Evolutionary conservation across 768 basidiomycete genomes (phyloP), one percentile per base, ranked within the genome.

Genomic region (Austroboletus eburneus): DNA sequence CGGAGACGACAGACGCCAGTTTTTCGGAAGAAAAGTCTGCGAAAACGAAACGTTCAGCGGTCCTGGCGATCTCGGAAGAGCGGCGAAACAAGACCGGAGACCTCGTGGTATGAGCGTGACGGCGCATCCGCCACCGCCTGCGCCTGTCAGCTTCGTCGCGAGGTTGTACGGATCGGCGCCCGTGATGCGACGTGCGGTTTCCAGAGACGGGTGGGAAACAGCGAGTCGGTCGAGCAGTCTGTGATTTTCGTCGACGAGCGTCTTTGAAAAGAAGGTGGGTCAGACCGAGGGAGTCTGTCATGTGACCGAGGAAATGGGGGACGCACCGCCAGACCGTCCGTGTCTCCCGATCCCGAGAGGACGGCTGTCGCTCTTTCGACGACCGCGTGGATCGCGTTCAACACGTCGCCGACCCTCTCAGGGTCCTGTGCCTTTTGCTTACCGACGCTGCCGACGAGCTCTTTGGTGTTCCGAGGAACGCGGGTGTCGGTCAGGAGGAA

Each of bases 61-160:
- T n/a, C n/a, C n/a, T n/a, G 29, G 29, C 29, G 29, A 29, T 7
- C 29, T 29, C 13, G 29, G 29, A 29, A 13, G 29, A 29, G 29
- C 29, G n/a, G n/a, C n/a, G n/a, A n/a, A n/a, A n/a, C n/a, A n/a
- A n/a, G n/a, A n/a, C n/a, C n/a, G n/a, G n/a, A n/a, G n/a, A 94
- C 95, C 80, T 69, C 97, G 93, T 42, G 96, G 96, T 42, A 99
- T 76, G 29, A 98, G 78, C 12, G 94, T 95, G 24, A 98, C 91
- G 5, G 93, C 85, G 61, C 96, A 98, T n/a, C 96, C 96, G 21
- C 96, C 96, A 33, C 96, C 96, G 24, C 96, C 96, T 8, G 96
- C 95, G 34, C 96, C 96, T 7, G 96, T 99, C 46, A 99, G 70
- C 72, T 97, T 96, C n/a, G 92, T 93, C 57, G 81, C 82, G 39